Evolutionary conservation across 2,329 filamentous ascomycete genomes (phyloP).

Genomic region (Pyrenochaeta sp.): DNA sequence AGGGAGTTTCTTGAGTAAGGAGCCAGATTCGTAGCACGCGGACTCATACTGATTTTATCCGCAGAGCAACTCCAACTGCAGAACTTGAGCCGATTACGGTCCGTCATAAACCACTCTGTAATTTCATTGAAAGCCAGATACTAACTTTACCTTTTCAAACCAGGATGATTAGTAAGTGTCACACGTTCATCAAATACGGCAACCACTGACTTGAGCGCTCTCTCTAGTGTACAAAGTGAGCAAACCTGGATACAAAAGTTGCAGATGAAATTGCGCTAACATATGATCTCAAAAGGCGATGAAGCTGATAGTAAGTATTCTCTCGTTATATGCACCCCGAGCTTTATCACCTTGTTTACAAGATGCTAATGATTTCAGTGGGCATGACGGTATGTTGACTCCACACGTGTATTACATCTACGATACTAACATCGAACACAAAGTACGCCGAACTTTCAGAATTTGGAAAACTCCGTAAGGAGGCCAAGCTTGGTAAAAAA

Average conservation of each 20-base stretch:
- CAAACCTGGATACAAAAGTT: no score
- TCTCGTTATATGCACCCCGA: no score
- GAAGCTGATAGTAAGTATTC: no score
- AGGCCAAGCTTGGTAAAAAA: constrained; percentile 55
- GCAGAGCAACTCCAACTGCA: constrained; percentile 53
- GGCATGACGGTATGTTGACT: constrained; percentile 38
- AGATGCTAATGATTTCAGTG: constrained; percentile 23
- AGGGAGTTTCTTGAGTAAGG: constrained; percentile 63
- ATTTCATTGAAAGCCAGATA: no score
- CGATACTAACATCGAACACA: not conserved
- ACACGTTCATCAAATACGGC: no score
- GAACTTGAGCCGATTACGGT: constrained; percentile 61
- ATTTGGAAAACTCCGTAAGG: constrained; percentile 64
- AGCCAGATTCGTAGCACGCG: no score
- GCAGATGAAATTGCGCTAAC: not conserved
- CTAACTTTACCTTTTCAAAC: no score
- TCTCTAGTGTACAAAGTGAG: no score
- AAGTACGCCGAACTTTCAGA: constrained; percentile 61
- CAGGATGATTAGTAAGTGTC: no score
- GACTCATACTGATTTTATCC: no score
- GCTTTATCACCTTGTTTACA: not conserved
- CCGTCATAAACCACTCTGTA: no score
- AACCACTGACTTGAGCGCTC: no score
- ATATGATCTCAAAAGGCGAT: not conserved
- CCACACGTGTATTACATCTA: not conserved